Evolutionary conservation across 805 yeast species (phyloP), one percentile per base, ranked within the genome.

Genomic region (Tetrapisispora taiwanensis): DNA sequence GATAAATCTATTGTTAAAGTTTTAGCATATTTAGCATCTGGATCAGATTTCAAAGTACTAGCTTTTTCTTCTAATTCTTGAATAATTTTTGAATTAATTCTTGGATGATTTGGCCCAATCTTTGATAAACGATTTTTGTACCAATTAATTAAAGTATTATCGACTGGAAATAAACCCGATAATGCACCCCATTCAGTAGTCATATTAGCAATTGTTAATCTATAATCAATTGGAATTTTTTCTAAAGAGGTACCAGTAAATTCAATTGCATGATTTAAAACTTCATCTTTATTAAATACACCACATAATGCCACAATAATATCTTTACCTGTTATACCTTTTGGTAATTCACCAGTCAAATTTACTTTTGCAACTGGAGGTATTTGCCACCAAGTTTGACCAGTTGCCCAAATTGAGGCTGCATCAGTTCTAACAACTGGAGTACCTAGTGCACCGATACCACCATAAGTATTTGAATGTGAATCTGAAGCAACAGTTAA

Each of bases 321-420:
- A 67, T 92, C 99, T 65, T 92, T 92, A 49, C 99, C 99, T 3
- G 95, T 79, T 15, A 86, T 88, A 15, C 96, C 96, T 41, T 73
- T 67, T 12, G 94, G 95, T 46, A 92, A 73, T 52, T 75, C 65
- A 36, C 96, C 96, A 51, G 74, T 71, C 45, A 92, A 74, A 63
- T 86, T 94, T 9, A 92, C 97, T 56, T 80, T 78, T 30, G 97
- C 98, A 20, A 92, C 97, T 0, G 98, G 97, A 3, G 99, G 99
- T 44, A 92, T 86, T 75, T 94, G 98, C 98, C 98, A 92, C 99
- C 99, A 92, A 3, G 98, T 92, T 68, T 88, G 95, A 34, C 97
- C 97, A 0, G 99, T 92, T 12, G 99, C 97, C 99, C 99, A 92
- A 52, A 92, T 90, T 9, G 97, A 79, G 4, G 99, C 99, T 19